Base-by-base conservation (phyloP, 495 filamentous ascomycete species). In the Aspergillus biplanus region DNA sequence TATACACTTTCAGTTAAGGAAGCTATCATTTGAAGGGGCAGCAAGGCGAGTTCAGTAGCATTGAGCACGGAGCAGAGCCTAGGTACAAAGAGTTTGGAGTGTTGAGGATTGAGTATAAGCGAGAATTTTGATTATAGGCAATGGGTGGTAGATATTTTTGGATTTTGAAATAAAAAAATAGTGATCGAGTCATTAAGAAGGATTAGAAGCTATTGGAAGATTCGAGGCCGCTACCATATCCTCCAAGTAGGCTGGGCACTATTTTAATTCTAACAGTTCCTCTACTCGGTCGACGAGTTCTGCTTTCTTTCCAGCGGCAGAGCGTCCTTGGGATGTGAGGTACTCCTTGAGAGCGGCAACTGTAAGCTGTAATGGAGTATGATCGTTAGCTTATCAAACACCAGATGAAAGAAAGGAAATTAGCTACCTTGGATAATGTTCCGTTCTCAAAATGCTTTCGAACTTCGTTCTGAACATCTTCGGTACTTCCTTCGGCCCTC, bases 211-310 rank as follows among this genome's bases (percentile, higher is more conserved):
- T 27, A 27, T 27, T 27, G 21, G 21, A 27, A 27, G 21, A 27
- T 27, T 27, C 21, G 21, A 1, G 21, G 1, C 21, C 21, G 21
- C 2, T 27, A 27, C 21, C 21, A 1, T 27, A 5, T 12, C 39
- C 39, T 8, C 12, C 39, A 44, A 44, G n/a, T 11, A 11, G 7
- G n/a, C 39, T 12, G 39, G n/a, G 11, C 7, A 31, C 16, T 86
- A 35, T 72, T 56, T 56, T 15, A 54, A 63, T 69, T 96, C 92
- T 58, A 94, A 86, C 75, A 85, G 91, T 64, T 88, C 83, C 71
- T 94, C 90, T 15, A 97, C 80, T 46, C 85, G 86, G 49, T 93
- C 90, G 4, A 97, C 73, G 15, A 97, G 78, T 52, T 95, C 89
- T 5, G 81, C 84, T 74, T 97, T 97, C 75, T 91, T 90, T 0